Evolutionary conservation across 2,329 filamentous ascomycete species (phyloP), one percentile per base, ranked within the genome.

Genomic region (Paecilomyces fulvus): DNA sequence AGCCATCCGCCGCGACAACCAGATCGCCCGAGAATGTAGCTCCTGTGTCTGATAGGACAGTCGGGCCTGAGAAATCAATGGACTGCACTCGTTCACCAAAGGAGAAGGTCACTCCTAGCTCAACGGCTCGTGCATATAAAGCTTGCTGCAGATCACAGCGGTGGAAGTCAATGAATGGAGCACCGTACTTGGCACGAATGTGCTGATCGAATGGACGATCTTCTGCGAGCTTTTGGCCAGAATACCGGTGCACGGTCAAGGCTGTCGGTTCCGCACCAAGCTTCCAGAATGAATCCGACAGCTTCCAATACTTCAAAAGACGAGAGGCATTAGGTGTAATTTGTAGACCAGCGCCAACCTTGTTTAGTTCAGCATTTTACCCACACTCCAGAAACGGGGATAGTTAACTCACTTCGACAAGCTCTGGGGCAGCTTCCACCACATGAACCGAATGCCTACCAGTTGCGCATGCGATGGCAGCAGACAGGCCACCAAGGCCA

Each of bases 101-200:
- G 23, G 55, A 52, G 11, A 59, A 53, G 14, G 49, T 53, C 17
- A 59, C 52, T 12, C 58, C 58, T 23, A 57, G n/a, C 23, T 55
- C 53, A 4, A 17, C n/a, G 6, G 53, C 55, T 30, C 28, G 20
- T 1, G 11, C 9, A 9, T 21, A 23, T 10, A 49, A 17, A 28
- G 23, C 23, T 49, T 49, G 20, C 3, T 49, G 48, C 20, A 23
- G 2, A 12, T 49, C 48, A 12, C 20, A 21, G 1, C 84, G 79
- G 65, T 87, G 84, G n/a, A 85, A 66, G 53, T 84, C 80, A 43
- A 80, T 70, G 60, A 84, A 85, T 0, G 83, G 83, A 0, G 81
- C 79, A 10, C 71, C 72, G 61, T 86, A 86, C 58, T 79, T 80
- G 2, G 67, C 65, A 6, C 77, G 75, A 56, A 84, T 83, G 21